Evolutionary conservation across 768 basidiomycete genomes (phyloP).

Genomic region (Amanita subjunquillea): DNA sequence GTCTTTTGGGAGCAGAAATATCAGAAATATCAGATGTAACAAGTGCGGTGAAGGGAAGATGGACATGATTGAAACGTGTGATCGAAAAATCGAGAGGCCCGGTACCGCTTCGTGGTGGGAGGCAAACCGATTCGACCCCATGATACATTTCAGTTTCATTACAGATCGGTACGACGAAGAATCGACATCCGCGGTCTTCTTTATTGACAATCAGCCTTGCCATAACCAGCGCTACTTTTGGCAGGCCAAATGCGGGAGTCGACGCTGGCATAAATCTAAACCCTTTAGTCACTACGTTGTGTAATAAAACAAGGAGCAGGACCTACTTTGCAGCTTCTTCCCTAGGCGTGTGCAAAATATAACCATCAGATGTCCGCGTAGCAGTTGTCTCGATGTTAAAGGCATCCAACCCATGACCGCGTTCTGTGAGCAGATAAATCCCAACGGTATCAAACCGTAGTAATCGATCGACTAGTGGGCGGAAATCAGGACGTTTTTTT

Average conservation of each 20-base stretch:
- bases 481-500: constrained; percentile 36
- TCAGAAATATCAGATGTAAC: constrained; percentile 34
- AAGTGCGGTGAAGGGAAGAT: constrained; percentile 38
- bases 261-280: constrained; percentile 51
- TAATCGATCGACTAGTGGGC: constrained; percentile 36
- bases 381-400: constrained; percentile 56
- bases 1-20: constrained; percentile 25
- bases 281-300: background rate
- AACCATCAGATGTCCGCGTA: constrained; percentile 36
- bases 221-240: constrained; percentile 48
- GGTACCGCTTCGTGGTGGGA: constrained; percentile 42
- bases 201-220: constrained; percentile 42
- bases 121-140: constrained; percentile 38
- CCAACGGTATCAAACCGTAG: constrained; percentile 44
- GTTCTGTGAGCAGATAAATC: constrained; percentile 42
- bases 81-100: constrained; percentile 47
- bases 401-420: constrained; percentile 51
- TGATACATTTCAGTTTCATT: constrained; percentile 40
- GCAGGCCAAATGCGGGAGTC: constrained; percentile 39
- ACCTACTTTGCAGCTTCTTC: constrained; percentile 50
- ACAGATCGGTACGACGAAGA: constrained; percentile 48
- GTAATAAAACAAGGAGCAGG: background rate
- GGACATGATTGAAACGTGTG: constrained; percentile 44
- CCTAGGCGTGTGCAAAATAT: constrained; percentile 43
- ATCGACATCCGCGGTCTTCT: constrained; percentile 38